Conservation (phyloP, 148 eudicot genomes). For the Vaccinium darrowii region DNA sequence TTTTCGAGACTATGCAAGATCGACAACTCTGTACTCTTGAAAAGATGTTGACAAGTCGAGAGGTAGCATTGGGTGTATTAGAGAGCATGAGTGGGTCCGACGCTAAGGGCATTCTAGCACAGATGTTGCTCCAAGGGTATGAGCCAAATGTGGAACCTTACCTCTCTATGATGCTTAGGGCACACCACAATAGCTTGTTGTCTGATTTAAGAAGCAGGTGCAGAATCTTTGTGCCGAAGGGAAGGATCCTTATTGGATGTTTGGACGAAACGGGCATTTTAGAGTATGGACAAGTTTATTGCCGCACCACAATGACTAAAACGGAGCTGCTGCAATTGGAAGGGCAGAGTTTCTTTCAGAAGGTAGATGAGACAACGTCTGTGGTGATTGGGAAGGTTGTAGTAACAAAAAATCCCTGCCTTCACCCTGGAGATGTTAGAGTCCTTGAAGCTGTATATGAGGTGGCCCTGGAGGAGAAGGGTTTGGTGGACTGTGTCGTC, state of each 20-base stretch:
- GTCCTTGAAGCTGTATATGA: slow-evolving; percentile 90
- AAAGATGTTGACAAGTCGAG: slow-evolving; percentile 56
- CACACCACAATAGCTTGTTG: slow-evolving; percentile 63
- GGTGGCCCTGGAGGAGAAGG: slow-evolving; percentile 57
- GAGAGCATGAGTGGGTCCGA: slow-evolving; percentile 62
- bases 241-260: slow-evolving; percentile 82
- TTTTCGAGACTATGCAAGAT: slow-evolving; percentile 56
- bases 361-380: slow-evolving; percentile 63
- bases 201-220: slow-evolving; percentile 75
- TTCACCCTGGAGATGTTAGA: slow-evolving; percentile 96
- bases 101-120: slow-evolving; percentile 47
- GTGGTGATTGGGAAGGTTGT: slow-evolving; percentile 72
- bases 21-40: slow-evolving; percentile 62
- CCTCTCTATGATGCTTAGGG: slow-evolving; percentile 81
- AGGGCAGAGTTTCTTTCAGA: slow-evolving; percentile 48
- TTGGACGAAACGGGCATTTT: slow-evolving; percentile 82
- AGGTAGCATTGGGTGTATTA: slow-evolving; percentile 63
- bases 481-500: slow-evolving; percentile 68
- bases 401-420: slow-evolving; percentile 96
- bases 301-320: slow-evolving; percentile 62
- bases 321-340: slow-evolving; percentile 47
- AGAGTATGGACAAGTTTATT: slow-evolving; percentile 85
- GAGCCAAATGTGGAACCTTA: slow-evolving; percentile 81
- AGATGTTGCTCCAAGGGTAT: slow-evolving; percentile 77
- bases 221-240: slow-evolving; percentile 80